Evolutionary conservation across 2,329 filamentous ascomycete genomes (phyloP), one percentile per base, ranked within the genome.

Genomic region (Sporothrix mexicana): DNA sequence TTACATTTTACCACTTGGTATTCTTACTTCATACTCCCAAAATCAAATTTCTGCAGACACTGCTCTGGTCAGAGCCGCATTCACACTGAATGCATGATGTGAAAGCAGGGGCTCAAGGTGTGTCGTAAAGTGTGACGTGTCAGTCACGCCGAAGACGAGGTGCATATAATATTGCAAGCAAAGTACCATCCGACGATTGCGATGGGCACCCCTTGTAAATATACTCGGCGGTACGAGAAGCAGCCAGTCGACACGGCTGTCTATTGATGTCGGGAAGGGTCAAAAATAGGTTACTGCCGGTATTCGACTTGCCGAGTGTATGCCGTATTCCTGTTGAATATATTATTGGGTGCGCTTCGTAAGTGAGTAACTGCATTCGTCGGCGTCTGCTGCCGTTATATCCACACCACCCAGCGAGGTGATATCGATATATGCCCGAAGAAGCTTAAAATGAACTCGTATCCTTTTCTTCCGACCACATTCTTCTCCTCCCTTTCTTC

Each of bases 291-390:
- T 41, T 20, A 9, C 59, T 10, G 59, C 12, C 30, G 8, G 59
- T 62, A 62, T 62, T 62, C 25, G 59, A 30, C 59, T 8, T 62
- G 43, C 30, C 30, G 30, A 36, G 30, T 36, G n/a, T n/a, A n/a
- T n/a, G n/a, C n/a, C n/a, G n/a, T n/a, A n/a, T 36, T 36, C 7
- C 30, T 36, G 30, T 36, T 7, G 30, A 36, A 7, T 36, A 36
- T 36, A 36, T 36, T 2, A 6, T 36, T 36, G 30, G 30, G 30
- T 36, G 5, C 30, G 4, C 30, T 36, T 36, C 30, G 30, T 36
- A 36, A 6, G 30, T 36, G 2, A 36, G 30, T 36, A 36, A 36
- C 30, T 36, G 30, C 30, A 3, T 36, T 62, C 20, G 59, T 20
- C 59, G n/a, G n/a, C 59, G 30, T 62, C 3, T 62, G 59, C 15